Percentiles rank a stretch among this genome's conserved stretches.
These are phyloP conservation scores for Rhytidiadelphus loreus DNA, from an alignment of 225 moss, liverwort and hornwort species.

Conservation along the genomic window DNA sequence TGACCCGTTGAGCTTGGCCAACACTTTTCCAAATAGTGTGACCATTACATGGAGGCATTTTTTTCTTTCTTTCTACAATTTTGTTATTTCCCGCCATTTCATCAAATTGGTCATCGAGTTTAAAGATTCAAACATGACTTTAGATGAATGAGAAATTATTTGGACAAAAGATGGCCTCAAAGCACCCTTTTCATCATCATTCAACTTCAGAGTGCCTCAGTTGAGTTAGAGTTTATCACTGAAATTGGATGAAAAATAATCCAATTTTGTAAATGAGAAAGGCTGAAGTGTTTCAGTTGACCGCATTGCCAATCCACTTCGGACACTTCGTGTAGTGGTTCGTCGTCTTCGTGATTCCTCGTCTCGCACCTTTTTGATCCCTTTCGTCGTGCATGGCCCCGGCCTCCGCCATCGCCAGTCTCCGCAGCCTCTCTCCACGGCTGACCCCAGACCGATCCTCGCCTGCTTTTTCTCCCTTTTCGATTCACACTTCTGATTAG, in stretches of 20 bases:
- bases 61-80: not conserved
- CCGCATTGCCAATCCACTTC: no score
- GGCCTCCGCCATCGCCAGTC: not conserved
- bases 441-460: not conserved
- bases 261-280: not conserved
- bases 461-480: no score
- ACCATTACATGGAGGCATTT: not conserved
- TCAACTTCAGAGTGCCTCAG: not conserved
- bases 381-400: not conserved
- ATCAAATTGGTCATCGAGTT: not conserved
- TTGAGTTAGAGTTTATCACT: not conserved
- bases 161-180: not conserved
- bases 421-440: not conserved
- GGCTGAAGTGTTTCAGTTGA: no score
- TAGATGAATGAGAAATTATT: not conserved
- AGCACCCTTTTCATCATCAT: not conserved
- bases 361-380: not conserved
- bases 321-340: no score
- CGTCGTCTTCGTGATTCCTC: not conserved
- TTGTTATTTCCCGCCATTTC: not conserved
- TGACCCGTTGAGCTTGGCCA: accelerated
- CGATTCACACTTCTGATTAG: not conserved
- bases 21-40: not conserved
- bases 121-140: not conserved
- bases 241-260: not conserved